These are phyloP conservation scores for Suillus plorans DNA, from an alignment of 768 basidiomycete genomes.

Conservation along the genomic window DNA sequence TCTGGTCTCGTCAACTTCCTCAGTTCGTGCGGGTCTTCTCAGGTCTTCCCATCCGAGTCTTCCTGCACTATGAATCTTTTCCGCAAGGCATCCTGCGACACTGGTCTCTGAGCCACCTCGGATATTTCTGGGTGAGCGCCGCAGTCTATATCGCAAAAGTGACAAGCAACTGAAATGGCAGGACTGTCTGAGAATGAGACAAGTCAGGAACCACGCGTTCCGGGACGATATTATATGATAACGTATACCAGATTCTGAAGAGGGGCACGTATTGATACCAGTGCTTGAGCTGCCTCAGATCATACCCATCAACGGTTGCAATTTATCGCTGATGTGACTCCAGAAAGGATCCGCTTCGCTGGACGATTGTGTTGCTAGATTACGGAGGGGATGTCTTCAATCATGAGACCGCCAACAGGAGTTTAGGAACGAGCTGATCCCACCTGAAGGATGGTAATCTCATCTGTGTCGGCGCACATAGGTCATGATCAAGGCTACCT, in stretches of 20 bases:
- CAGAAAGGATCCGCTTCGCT: background rate
- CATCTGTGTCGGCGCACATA: background rate
- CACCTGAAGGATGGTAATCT: background rate
- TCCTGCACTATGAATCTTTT: background rate
- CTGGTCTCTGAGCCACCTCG: background rate
- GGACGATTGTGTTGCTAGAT: no score
- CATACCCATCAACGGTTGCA: background rate
- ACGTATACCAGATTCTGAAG: background rate
- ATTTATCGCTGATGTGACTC: background rate
- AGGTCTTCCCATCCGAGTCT: background rate
- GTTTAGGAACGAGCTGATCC: background rate
- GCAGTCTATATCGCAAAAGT: background rate
- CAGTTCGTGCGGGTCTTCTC: background rate
- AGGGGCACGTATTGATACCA: background rate
- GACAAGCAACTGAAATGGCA: background rate
- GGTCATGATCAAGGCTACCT: background rate
- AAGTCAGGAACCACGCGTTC: background rate
- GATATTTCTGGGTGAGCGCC: background rate
- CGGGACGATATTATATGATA: background rate
- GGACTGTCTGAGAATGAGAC: background rate
- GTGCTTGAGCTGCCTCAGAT: background rate
- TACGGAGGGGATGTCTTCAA: no score
- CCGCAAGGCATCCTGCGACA: background rate
- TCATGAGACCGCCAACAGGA: background rate
- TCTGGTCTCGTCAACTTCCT: background rate